Conservation (phyloP, 2,329 filamentous ascomycete genomes). For the Tothia fuscella region DNA sequence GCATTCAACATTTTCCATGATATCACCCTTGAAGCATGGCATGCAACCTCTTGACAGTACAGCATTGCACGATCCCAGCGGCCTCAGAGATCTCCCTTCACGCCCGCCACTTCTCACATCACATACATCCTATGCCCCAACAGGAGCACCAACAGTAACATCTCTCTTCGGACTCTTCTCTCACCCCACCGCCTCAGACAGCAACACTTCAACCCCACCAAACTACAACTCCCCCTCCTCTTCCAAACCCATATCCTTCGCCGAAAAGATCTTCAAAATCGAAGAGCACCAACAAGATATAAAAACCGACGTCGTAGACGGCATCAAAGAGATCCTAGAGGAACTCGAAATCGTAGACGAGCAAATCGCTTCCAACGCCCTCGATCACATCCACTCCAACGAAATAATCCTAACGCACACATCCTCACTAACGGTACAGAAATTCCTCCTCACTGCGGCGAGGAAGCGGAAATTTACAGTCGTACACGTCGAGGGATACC, state of each 20-base stretch:
- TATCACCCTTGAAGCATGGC: constrained; percentile 33
- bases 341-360: constrained; percentile 89
- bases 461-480: constrained; percentile 86
- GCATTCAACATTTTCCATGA: constrained; percentile 32
- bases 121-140: constrained; percentile 50
- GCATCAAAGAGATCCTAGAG: constrained; percentile 91
- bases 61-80: constrained; percentile 23
- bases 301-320: constrained; percentile 65
- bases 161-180: constrained; percentile 85
- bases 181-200: constrained; percentile 30
- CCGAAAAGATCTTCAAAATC: constrained; percentile 5
- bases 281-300: not conserved
- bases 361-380: constrained; percentile 77
- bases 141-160: constrained; percentile 40
- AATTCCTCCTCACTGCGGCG: constrained; percentile 78
- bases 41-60: not conserved
- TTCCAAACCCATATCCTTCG: constrained; percentile 5
- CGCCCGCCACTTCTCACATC: constrained; percentile 52
- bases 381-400: constrained; percentile 86
- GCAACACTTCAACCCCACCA: constrained; percentile 1
- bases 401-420: constrained; percentile 87
- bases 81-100: constrained; percentile 14
- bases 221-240: constrained; percentile 5
- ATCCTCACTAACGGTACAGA: constrained; percentile 75
- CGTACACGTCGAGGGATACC: constrained; percentile 64